Conservation (phyloP, 1,284 basidiomycete species). For the Sanghuangporus weigelae region DNA sequence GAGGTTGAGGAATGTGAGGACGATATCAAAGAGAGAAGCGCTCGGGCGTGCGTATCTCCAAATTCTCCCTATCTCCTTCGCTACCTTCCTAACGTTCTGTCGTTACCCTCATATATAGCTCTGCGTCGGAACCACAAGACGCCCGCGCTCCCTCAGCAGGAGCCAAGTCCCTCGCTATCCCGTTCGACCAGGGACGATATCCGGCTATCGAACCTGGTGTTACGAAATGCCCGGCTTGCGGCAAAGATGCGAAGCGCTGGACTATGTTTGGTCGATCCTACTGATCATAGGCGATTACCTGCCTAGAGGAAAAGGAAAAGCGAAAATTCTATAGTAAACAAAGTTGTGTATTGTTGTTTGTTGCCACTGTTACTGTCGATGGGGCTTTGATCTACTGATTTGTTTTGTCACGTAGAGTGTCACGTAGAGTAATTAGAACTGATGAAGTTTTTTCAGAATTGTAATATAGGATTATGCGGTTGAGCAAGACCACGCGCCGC, state of each 20-base stretch:
- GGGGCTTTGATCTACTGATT: too few species aligned
- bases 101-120: too few species aligned
- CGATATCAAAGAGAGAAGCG: slow-evolving; percentile 95
- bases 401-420: too few species aligned
- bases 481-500: too few species aligned
- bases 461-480: too few species aligned
- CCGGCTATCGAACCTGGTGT: slow-evolving; percentile 70
- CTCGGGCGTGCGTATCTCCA: slow-evolving; percentile 61
- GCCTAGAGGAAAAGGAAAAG: neutral
- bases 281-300: slow-evolving; percentile 28
- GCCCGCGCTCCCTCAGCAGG: slow-evolving; percentile 97
- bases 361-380: neutral
- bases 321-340: too few species aligned
- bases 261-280: slow-evolving; percentile 87
- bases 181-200: slow-evolving; percentile 88
- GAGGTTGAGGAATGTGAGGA: slow-evolving; percentile 93
- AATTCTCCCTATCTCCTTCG: neutral
- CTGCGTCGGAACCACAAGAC: slow-evolving; percentile 79
- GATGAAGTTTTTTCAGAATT: too few species aligned
- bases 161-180: slow-evolving; percentile 96
- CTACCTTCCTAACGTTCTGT: neutral
- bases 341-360: too few species aligned
- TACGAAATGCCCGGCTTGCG: slow-evolving; percentile 84
- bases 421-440: too few species aligned
- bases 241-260: slow-evolving; percentile 85